Evolutionary conservation across 257 asterid genomes (phyloP).

Genomic region (Primulina tabacum): DNA sequence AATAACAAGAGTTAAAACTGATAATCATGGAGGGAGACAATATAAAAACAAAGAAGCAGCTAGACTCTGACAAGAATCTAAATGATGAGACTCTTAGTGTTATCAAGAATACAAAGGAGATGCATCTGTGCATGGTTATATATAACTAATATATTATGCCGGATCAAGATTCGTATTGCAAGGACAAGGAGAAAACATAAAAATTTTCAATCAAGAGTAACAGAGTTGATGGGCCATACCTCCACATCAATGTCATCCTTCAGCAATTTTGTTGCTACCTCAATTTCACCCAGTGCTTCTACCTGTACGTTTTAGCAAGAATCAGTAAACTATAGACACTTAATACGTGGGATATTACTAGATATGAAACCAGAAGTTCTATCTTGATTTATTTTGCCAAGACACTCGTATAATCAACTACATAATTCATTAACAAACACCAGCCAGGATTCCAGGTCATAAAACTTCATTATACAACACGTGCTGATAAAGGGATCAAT

Average conservation of each 20-base stretch:
- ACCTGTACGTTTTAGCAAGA: constrained; percentile 50
- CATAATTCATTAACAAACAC: constrained; percentile 12
- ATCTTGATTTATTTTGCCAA: constrained; percentile 3
- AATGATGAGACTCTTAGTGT: constrained; percentile 1
- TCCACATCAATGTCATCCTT: constrained; percentile 52
- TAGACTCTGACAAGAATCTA: neutral
- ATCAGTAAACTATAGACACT: constrained; percentile 11
- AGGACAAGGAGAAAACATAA: neutral
- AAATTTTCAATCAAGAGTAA: constrained; percentile 16
- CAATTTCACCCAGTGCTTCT: constrained; percentile 95
- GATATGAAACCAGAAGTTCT: constrained; percentile 14
- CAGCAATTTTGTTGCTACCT: constrained; percentile 84
- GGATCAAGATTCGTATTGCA: constrained; percentile 8
- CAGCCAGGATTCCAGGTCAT: constrained; percentile 11
- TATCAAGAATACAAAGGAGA: constrained; percentile 7
- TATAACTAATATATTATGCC: constrained; percentile 3
- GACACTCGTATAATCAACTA: neutral
- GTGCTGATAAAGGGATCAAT: constrained; percentile 13
- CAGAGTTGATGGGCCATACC: constrained; percentile 39
- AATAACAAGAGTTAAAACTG: neutral
- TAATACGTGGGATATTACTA: neutral
- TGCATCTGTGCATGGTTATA: neutral
- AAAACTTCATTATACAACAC: constrained; percentile 5
- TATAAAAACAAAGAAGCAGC: neutral
- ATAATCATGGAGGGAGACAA: neutral